A percentile compares a stretch with the other conserved stretches of the same genome.
These are phyloP conservation scores for Ballota nigra DNA, from an alignment of 257 asterid genomes.

Conservation along the genomic window DNA sequence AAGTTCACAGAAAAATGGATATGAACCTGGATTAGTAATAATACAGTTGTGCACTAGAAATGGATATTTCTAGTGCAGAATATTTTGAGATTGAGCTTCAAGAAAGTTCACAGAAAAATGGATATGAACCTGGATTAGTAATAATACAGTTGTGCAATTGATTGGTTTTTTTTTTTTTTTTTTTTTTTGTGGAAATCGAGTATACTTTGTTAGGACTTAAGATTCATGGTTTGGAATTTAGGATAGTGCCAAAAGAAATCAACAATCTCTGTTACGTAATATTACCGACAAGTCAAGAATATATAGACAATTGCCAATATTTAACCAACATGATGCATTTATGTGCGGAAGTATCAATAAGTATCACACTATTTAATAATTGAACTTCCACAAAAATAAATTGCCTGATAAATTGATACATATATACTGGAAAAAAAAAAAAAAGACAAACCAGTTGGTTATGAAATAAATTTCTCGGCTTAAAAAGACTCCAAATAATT, in stretches of 20 bases:
- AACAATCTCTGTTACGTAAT: background rate
- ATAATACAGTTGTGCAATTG: too few relatives aligned
- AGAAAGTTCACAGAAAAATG: too few relatives aligned
- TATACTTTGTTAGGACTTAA: background rate
- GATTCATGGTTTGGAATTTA: background rate
- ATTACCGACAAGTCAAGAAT: background rate
- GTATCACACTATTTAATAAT: background rate
- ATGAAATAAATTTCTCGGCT: background rate
- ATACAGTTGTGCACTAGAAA: too few relatives aligned
- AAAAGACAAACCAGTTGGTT: background rate
- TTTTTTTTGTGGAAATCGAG: too few relatives aligned
- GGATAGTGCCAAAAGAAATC: background rate
- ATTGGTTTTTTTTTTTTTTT: too few relatives aligned
- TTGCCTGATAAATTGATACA: background rate
- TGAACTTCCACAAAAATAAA: background rate
- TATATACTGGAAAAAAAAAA: background rate
- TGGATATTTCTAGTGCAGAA: too few relatives aligned
- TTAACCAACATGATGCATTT: background rate
- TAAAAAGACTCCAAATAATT: constrained; percentile 4
- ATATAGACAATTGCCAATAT: background rate
- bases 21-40: too few relatives aligned
- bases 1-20: too few relatives aligned
- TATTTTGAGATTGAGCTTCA: too few relatives aligned
- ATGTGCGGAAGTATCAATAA: background rate
- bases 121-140: too few relatives aligned